Conservation (phyloP, 1,139 yeast genomes). For the Candida tetrigidarum region DNA sequence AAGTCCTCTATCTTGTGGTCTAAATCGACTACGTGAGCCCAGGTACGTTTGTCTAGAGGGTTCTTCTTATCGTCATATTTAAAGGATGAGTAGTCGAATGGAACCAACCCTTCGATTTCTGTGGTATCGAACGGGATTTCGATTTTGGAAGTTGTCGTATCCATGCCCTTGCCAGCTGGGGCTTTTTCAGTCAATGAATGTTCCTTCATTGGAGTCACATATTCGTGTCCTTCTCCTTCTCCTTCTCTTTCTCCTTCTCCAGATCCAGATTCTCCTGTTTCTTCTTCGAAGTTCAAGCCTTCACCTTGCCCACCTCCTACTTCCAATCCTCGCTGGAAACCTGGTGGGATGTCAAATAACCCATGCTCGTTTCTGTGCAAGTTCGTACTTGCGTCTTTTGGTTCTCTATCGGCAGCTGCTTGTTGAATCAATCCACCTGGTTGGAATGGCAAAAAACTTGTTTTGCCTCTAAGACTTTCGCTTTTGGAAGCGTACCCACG, state of each 20-base stretch:
- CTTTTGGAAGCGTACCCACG: conserved; percentile 68
- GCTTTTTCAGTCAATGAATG: conserved; percentile 3
- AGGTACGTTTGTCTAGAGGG: conserved; percentile 53
- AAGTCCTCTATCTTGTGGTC: conserved; percentile 85
- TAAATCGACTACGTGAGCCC: conserved; percentile 97
- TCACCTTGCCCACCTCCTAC: conserved; percentile 18
- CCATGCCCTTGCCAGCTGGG: conserved; percentile 4
- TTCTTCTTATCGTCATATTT: conserved; percentile 30
- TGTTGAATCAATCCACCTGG: conserved; percentile 81
- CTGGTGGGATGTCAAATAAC: conserved; percentile 81
- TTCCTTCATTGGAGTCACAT: conserved; percentile 14
- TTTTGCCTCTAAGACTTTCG: conserved; percentile 68
- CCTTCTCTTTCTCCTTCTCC: conserved; percentile 24
- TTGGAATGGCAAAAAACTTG: conserved; percentile 83
- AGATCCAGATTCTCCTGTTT: too few relatives aligned
- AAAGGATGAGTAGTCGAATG: conserved; percentile 53
- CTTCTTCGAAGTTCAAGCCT: conserved; percentile 19
- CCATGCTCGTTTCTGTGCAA: conserved; percentile 77
- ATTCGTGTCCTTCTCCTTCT: conserved; percentile 27
- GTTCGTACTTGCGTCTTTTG: conserved; percentile 37
- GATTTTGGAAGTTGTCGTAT: conserved; percentile 1
- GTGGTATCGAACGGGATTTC: conserved; percentile 33
- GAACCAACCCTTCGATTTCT: conserved; percentile 79
- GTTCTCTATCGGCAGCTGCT: conserved; percentile 24
- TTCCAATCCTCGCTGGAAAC: conserved; percentile 72